Percentiles rank a stretch among this genome's conserved stretches.
Evolutionary conservation across 768 basidiomycete species (phyloP).

Genomic region (Cantharellus anzutake): DNA sequence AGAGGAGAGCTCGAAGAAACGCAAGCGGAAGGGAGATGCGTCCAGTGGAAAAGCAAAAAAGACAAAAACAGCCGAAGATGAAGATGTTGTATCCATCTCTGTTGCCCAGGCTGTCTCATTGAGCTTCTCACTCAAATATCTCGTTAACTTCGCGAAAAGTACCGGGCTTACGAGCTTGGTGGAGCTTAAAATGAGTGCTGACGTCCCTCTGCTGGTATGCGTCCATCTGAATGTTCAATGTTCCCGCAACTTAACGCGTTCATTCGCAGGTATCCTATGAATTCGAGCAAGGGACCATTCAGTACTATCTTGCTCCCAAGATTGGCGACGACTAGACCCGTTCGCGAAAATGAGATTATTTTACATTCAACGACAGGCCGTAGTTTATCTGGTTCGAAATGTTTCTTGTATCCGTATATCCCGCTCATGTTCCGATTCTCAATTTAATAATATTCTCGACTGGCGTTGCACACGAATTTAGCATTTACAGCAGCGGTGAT

Average conservation of each 20-base stretch:
- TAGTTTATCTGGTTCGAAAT: too few species aligned
- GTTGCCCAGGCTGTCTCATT: conserved; percentile 82
- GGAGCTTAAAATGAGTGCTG: conserved; percentile 77
- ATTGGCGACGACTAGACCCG: conserved; percentile 55
- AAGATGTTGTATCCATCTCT: conserved; percentile 51
- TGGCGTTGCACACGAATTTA: too few species aligned
- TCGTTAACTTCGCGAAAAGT: conserved; percentile 91
- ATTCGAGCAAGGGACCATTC: conserved; percentile 74
- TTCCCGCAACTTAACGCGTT: neutral
- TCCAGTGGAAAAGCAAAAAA: conserved; percentile 36
- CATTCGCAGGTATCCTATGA: conserved; percentile 57
- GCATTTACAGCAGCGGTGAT: too few species aligned
- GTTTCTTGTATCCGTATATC: too few species aligned
- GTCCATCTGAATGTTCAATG: conserved; percentile 1
- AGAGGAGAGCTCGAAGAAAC: conserved; percentile 31
- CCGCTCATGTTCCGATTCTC: too few species aligned
- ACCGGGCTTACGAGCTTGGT: conserved; percentile 51
- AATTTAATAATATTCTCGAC: too few species aligned
- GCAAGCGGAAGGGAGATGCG: conserved; percentile 13
- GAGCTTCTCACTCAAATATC: conserved; percentile 93
- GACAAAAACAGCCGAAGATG: conserved; percentile 41
- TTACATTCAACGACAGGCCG: too few species aligned
- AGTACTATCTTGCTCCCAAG: conserved; percentile 94
- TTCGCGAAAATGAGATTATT: neutral
- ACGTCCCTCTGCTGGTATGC: conserved; percentile 70